Percentiles rank a stretch among this genome's conserved stretches.
Conservation (phyloP, 306 rosid genomes). For the Quercus parvula region DNA sequence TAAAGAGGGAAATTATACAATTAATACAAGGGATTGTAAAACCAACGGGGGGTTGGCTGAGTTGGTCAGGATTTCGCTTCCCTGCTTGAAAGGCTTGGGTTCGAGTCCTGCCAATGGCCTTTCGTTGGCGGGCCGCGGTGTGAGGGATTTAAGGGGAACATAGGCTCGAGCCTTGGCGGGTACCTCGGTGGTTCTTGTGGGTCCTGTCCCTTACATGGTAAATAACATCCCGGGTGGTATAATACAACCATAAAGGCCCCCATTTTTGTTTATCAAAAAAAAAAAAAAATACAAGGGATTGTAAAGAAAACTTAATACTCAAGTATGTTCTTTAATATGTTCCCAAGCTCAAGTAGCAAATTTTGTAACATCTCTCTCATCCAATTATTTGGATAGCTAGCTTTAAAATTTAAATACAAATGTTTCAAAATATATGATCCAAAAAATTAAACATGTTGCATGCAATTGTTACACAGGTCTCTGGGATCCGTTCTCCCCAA, state of each 20-base stretch:
- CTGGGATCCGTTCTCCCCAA: conserved; percentile 68
- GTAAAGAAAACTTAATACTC: not conserved
- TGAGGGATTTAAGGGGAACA: too few relatives aligned
- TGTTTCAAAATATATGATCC: not conserved
- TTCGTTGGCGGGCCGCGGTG: too few relatives aligned
- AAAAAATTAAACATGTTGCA: not conserved
- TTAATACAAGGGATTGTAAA: not conserved
- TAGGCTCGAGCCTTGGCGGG: too few relatives aligned
- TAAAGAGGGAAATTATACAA: not conserved
- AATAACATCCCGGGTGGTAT: too few relatives aligned
- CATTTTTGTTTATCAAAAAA: too few relatives aligned
- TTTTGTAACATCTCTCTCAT: not conserved
- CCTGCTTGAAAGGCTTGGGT: too few relatives aligned
- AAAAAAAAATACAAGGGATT: not conserved
- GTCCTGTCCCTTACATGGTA: too few relatives aligned
- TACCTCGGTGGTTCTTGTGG: too few relatives aligned
- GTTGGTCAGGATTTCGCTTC: too few relatives aligned
- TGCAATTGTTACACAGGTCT: conserved; percentile 30
- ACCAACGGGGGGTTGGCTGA: too few relatives aligned
- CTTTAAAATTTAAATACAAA: not conserved
- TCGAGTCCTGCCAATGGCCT: too few relatives aligned
- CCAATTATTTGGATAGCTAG: not conserved
- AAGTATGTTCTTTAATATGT: not conserved
- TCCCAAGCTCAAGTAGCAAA: not conserved
- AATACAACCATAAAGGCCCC: too few relatives aligned